Evolutionary conservation across 108 stramenopile genomes (phyloP), one percentile per base, ranked within the genome.

Genomic region (Pseudonitzschia pungens): DNA sequence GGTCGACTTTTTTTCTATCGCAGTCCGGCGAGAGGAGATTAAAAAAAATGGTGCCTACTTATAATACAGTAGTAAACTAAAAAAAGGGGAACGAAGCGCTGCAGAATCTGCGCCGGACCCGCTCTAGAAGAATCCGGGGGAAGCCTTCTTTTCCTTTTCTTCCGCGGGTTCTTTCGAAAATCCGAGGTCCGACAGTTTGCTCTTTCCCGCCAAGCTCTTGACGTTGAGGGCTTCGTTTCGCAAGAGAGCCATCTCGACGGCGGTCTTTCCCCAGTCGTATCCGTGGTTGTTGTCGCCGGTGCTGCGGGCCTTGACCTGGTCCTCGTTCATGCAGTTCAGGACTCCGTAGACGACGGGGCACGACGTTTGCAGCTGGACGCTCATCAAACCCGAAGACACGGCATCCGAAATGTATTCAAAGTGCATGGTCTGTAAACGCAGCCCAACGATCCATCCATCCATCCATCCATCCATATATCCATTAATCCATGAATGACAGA

Each of bases 351-450:
- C 87, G 65, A 88, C 72, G 0, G 98, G 98, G 8, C 81, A 81
- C 27, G 68, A 70, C 0, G 96, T 96, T 67, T 89, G 84, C 59
- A 98, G 73, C 36, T 86, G 87, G 16, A 98, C 97, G 75, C 85
- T 91, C 98, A 98, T 99, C 66, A 99, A 82, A 18, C 98, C 99
- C 65, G 84, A 83, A 51, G 95, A 72, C 14, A 94, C 95, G 51
- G 97, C 88, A 32, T 96, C 95, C 60, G 91, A 83, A 80, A 99
- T 99, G 83, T 98, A 98, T 87, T 99, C 99, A 76, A 98, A 99
- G 76, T 99, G 99, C 83, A 93, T 86, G 27, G 99, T 99, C 26
- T 79, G 29, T 31, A 2, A 62, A 20, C n/a, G n/a, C n/a, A n/a
- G n/a, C n/a, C n/a, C n/a, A n/a, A n/a, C n/a, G n/a, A n/a, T n/a